These are phyloP conservation scores for Nakazawaea siamensis DNA, from an alignment of 805 yeast genomes.

Conservation along the genomic window DNA sequence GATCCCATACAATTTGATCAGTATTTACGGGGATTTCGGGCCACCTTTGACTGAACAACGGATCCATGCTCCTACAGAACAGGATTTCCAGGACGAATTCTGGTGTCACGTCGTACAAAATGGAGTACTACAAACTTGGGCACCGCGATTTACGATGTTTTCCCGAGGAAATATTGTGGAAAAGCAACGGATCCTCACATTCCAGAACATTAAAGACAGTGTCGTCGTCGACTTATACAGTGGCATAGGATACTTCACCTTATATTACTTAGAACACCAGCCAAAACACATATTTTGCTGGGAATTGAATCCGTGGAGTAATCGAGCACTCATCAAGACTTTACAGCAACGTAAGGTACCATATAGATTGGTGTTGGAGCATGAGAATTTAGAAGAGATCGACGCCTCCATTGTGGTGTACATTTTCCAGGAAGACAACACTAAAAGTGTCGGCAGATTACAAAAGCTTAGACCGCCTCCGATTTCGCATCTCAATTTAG, in stretches of 20 bases:
- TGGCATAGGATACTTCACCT: slow-evolving; percentile 81
- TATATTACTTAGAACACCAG: slow-evolving; percentile 50
- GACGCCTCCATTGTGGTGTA: slow-evolving; percentile 25
- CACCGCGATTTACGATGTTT: slow-evolving; percentile 81
- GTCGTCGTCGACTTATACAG: slow-evolving; percentile 65
- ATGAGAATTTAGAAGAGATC: slow-evolving; percentile 17
- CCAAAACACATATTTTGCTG: slow-evolving; percentile 59
- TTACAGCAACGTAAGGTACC: slow-evolving; percentile 34
- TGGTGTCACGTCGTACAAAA: slow-evolving; percentile 73
- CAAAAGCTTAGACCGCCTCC: slow-evolving; percentile 12
- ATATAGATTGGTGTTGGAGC: slow-evolving; percentile 24
- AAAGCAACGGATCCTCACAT: slow-evolving; percentile 53
- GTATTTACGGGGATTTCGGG: slow-evolving; percentile 64
- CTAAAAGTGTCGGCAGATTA: slow-evolving; percentile 35
- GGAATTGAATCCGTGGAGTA: slow-evolving; percentile 83
- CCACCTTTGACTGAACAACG: slow-evolving; percentile 23
- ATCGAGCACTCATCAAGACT: slow-evolving; percentile 60
- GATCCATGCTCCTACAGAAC: slow-evolving; percentile 27
- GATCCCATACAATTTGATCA: slow-evolving; percentile 51
- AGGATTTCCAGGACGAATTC: slow-evolving; percentile 44
- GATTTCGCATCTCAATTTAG: slow-evolving; percentile 63
- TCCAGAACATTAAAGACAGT: slow-evolving; percentile 25
- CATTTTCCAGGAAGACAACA: slow-evolving; percentile 61
- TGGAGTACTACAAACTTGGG: slow-evolving; percentile 75
- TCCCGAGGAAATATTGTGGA: slow-evolving; percentile 82